Conservation (phyloP, 2,329 filamentous ascomycete species). For the Colletotrichum godetiae region DNA sequence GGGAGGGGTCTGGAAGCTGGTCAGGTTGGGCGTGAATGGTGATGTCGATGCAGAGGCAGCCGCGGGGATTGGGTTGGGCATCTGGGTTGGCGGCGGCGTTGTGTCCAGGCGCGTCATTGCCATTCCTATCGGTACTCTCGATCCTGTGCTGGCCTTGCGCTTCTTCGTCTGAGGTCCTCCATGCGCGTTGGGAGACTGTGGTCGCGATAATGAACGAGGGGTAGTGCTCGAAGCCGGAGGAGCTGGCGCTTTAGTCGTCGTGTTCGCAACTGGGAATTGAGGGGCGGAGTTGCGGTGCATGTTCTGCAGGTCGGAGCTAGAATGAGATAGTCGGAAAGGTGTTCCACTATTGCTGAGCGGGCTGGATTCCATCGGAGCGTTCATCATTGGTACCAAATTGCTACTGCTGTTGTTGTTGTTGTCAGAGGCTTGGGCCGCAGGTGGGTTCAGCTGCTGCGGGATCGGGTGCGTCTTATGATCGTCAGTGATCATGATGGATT, state of each 20-base stretch:
- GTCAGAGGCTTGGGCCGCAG: conserved; percentile 33
- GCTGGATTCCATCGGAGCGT: conserved; percentile 42
- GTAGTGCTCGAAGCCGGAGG: conserved; percentile 12
- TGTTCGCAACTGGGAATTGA: conserved; percentile 43
- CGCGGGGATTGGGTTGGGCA: conserved; percentile 51
- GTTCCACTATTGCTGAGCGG: conserved; percentile 49
- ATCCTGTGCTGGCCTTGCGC: conserved; percentile 77
- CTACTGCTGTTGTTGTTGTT: conserved; percentile 20
- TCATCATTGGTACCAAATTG: conserved; percentile 32
- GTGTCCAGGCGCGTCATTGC: conserved; percentile 87
- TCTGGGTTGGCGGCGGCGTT: conserved; percentile 52
- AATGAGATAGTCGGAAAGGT: conserved; percentile 68
- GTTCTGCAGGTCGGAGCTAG: conserved; percentile 71
- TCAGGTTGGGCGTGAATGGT: conserved; percentile 63
- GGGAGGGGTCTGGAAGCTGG: conserved; percentile 54
- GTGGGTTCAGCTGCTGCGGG: conserved; percentile 44
- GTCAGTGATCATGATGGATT: conserved; percentile 96
- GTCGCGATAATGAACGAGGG: conserved; percentile 67
- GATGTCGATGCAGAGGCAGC: conserved; percentile 58
- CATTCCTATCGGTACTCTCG: conserved; percentile 78
- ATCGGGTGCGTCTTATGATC: conserved; percentile 88
- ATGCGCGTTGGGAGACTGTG: conserved; percentile 75
- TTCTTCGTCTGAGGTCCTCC: conserved; percentile 79
- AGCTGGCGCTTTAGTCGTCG: conserved; percentile 41
- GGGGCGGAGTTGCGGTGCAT: conserved; percentile 62